Conservation (phyloP, 805 yeast species). For the Brettanomyces custersianus region DNA sequence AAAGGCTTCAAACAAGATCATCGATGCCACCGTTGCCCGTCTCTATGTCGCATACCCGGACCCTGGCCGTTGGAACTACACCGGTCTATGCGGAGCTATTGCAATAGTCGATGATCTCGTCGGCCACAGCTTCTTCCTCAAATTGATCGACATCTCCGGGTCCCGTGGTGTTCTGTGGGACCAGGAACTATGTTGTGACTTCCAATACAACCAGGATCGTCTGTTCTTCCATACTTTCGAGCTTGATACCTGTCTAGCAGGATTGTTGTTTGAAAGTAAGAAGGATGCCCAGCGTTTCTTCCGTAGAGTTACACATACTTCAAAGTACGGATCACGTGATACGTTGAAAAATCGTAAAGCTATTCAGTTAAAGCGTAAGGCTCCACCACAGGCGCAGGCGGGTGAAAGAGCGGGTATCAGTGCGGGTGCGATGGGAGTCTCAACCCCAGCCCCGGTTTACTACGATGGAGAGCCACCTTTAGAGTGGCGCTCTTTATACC, state of each 20-base stretch:
- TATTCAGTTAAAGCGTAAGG: constrained; percentile 60
- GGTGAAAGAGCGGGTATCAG: constrained; percentile 37
- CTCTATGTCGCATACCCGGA: constrained; percentile 87
- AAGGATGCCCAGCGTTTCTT: constrained; percentile 79
- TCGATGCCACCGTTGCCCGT: constrained; percentile 86
- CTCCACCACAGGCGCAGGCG: constrained; percentile 13
- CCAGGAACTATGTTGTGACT: constrained; percentile 84
- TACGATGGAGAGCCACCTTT: constrained; percentile 77
- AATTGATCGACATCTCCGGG: constrained; percentile 78
- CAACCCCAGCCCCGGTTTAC: too few species aligned
- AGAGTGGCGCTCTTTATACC: constrained; percentile 72
- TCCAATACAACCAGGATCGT: constrained; percentile 87
- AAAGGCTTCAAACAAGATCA: constrained; percentile 74
- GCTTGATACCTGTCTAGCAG: constrained; percentile 80
- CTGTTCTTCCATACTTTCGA: constrained; percentile 94
- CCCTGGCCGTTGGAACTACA: constrained; percentile 70
- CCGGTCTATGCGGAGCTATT: constrained; percentile 85
- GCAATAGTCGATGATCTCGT: constrained; percentile 85
- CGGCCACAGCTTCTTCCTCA: constrained; percentile 88
- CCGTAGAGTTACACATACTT: constrained; percentile 66
- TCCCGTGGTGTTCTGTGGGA: constrained; percentile 92
- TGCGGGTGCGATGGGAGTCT: constrained; percentile 52
- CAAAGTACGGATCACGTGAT: constrained; percentile 79
- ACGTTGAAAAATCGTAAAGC: constrained; percentile 85
- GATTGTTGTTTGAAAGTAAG: constrained; percentile 82